Evolutionary conservation across 371 early-diverging fungal species (phyloP).

Genomic region (Umbelopsis sp.): DNA sequence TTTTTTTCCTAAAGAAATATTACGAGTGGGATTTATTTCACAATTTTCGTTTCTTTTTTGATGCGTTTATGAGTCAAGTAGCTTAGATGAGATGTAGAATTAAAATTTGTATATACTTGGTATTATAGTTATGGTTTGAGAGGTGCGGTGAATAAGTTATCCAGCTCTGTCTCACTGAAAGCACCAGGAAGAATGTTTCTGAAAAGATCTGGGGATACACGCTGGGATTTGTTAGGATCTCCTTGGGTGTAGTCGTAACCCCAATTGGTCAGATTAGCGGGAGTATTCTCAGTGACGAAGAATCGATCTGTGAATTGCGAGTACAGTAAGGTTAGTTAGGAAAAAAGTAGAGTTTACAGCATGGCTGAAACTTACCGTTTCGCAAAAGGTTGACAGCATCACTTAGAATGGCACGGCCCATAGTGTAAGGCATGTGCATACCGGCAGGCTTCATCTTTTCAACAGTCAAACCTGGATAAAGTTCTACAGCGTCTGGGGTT

Average conservation of each 20-base stretch:
- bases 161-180: constrained; percentile 27
- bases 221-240: constrained; percentile 26
- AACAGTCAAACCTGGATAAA: constrained; percentile 53
- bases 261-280: constrained; percentile 46
- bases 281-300: constrained; percentile 38
- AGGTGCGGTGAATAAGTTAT: constrained; percentile 30
- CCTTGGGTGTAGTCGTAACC: constrained; percentile 35
- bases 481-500: constrained; percentile 47
- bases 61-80: background rate
- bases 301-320: constrained; percentile 27
- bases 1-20: too few species aligned
- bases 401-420: constrained; percentile 51
- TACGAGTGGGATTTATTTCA: too few species aligned
- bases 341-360: background rate
- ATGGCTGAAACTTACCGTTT: constrained; percentile 40
- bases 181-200: constrained; percentile 26
- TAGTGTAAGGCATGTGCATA: constrained; percentile 50
- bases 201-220: constrained; percentile 29
- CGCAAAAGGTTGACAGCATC: constrained; percentile 57
- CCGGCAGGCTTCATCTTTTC: constrained; percentile 47
- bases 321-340: background rate
- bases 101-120: background rate
- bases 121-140: background rate
- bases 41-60: too few species aligned
- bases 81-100: background rate